A percentile compares a stretch with the other conserved stretches of the same genome.
These are phyloP conservation scores for Avena sativa DNA, from an alignment of 176 grass and related monocot genomes.

Conservation along the genomic window DNA sequence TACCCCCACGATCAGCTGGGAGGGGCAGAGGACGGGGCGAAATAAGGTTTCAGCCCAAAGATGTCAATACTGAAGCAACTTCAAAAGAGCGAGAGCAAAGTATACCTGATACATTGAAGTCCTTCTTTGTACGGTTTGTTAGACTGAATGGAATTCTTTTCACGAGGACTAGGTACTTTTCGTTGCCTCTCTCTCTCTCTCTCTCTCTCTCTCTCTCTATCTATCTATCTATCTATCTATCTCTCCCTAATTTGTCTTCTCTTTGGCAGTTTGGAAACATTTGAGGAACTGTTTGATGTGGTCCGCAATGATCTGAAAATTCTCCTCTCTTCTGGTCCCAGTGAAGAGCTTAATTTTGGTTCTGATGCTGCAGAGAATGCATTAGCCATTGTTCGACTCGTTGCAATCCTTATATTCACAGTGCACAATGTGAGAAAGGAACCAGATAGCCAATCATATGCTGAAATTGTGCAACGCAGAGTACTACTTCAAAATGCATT, in stretches of 20 bases:
- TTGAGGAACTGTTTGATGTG: conserved; percentile 70
- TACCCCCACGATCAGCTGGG: conserved; percentile 59
- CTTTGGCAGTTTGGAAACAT: conserved; percentile 83
- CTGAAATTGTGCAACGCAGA: conserved; percentile 75
- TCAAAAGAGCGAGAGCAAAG: conserved; percentile 53
- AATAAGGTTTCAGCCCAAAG: conserved; percentile 64
- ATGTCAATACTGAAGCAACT: conserved; percentile 52
- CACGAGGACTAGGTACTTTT: conserved; percentile 70
- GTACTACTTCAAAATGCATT: conserved; percentile 86
- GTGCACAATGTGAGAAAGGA: conserved; percentile 87
- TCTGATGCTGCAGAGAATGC: conserved; percentile 73
- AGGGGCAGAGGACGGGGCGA: conserved; percentile 79
- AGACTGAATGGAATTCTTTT: conserved; percentile 93
- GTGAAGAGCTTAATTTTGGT: conserved; percentile 82
- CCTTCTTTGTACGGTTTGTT: conserved; percentile 82
- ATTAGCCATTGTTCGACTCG: conserved; percentile 60
- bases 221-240: too few relatives aligned
- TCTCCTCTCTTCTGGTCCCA: conserved; percentile 80
- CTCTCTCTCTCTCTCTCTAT: background rate
- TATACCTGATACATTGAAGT: conserved; percentile 67
- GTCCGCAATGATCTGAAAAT: conserved; percentile 67
- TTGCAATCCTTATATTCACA: conserved; percentile 87
- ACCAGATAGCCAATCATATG: conserved; percentile 73
- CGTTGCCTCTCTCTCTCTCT: background rate
- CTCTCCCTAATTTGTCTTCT: background rate